Evolutionary conservation across 306 rosid species (phyloP), one percentile per base, ranked within the genome.

Genomic region (Vigna angularis): DNA sequence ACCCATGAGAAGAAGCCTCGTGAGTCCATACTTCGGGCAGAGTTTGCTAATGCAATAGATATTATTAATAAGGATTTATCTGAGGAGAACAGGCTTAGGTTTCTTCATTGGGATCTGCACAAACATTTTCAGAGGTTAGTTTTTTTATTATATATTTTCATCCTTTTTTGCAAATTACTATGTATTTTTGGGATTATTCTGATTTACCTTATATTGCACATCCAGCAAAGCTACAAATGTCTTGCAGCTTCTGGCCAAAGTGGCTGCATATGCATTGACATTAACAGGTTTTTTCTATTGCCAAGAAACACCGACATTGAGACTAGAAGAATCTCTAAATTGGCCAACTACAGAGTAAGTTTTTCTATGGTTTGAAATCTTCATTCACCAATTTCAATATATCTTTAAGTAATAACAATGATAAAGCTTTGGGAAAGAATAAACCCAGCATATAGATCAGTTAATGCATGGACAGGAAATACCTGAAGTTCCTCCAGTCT

Each of bases 91-190:
- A 90, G 87, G 71, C 97, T 96, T 73, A 87, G 91, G 83, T 93
- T 91, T 87, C 95, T 91, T 77, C 98, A 96, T 74, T 96, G 99
- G 99, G 99, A 96, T 84, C 86, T 96, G 59, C 93, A 91, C 89
- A 86, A 81, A 76, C 96, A 93, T 81, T 86, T 86, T 68, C 89
- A 72, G 67, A 86, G 89, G 89, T 86, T 42, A 6, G 34, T 52
- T 66, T 65, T 79, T 36, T 58, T 2, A 32, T 57, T 62, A 57
- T 70, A 20, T 70, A 51, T 49, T 45, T 69, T 66, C 38, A 53
- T 62, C 67, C 48, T 36, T 76, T 57, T 42, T 40, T 22, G 17
- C 45, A 36, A 67, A 61, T 68, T 73, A 58, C 53, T 57, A 20
- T 18, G 17, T 73, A 4, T 30, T 30, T 66, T 64, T 58, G 38